A percentile compares a stretch with the other conserved stretches of the same genome.
These are phyloP conservation scores for Eimeria mitis DNA, from an alignment of 169 alveolate species.

Conservation along the genomic window DNA sequence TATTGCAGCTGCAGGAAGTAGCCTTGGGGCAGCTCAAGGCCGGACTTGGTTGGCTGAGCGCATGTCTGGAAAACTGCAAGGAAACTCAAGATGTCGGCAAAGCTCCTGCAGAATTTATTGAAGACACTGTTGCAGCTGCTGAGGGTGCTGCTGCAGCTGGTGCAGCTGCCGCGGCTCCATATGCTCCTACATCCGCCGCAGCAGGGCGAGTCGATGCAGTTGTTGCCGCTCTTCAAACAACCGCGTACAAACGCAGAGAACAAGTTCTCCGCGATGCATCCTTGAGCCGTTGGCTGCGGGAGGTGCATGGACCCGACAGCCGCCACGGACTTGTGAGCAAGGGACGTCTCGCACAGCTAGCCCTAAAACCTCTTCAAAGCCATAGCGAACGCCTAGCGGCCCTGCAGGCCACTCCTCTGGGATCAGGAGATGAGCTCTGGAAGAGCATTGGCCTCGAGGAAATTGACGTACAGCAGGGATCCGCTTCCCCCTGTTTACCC, in stretches of 20 bases:
- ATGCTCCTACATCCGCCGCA: not conserved
- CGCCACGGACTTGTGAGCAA: not conserved
- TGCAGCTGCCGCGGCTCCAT: not conserved
- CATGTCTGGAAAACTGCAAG: not conserved
- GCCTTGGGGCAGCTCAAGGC: not conserved
- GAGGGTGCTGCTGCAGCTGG: not conserved
- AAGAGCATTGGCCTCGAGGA: not conserved
- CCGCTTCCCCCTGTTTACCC: not conserved
- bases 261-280: not conserved
- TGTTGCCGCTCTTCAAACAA: not conserved
- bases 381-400: not conserved
- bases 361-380: not conserved
- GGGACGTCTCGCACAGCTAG: not conserved
- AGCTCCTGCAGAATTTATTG: not conserved
- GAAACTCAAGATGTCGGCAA: not conserved
- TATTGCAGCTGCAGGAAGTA: not conserved
- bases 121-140: not conserved
- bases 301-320: not conserved
- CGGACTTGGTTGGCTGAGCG: not conserved
- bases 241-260: not conserved
- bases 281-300: conserved; percentile 5
- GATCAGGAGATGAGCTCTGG: not conserved
- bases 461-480: too few relatives aligned
- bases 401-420: not conserved
- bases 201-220: not conserved